Conservation (phyloP, 2,329 filamentous ascomycete species). For the Penicillium frequentans region DNA sequence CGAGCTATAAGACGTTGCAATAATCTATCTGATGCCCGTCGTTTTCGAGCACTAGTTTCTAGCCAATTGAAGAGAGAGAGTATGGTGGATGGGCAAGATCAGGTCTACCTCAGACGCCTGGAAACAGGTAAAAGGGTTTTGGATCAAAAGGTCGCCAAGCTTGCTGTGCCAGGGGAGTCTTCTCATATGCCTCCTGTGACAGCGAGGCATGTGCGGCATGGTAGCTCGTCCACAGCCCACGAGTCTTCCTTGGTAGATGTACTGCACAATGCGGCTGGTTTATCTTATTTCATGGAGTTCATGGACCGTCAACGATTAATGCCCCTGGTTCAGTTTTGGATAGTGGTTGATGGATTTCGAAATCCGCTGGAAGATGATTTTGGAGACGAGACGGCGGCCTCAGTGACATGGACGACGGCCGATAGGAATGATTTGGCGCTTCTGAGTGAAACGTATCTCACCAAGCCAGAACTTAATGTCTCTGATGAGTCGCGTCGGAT, state of each 20-base stretch:
- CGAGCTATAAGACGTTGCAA: constrained; percentile 83
- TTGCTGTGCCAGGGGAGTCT: constrained; percentile 66
- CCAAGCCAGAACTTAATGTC: constrained; percentile 77
- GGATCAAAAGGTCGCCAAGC: constrained; percentile 82
- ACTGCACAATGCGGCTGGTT: constrained; percentile 81
- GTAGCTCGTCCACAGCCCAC: constrained; percentile 62
- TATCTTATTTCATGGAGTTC: constrained; percentile 99
- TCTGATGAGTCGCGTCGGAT: constrained; percentile 66
- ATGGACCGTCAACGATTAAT: constrained; percentile 92
- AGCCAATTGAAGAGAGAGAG: constrained; percentile 88
- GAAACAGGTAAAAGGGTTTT: constrained; percentile 88
- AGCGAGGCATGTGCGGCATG: constrained; percentile 32
- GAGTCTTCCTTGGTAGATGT: constrained; percentile 78
- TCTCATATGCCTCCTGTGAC: constrained; percentile 31
- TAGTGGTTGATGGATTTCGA: constrained; percentile 93
- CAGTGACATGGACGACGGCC: constrained; percentile 74
- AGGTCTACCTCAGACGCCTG: constrained; percentile 80
- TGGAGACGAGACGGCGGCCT: constrained; percentile 65
- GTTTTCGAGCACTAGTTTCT: constrained; percentile 87
- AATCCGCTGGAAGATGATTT: constrained; percentile 88
- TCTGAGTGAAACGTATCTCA: constrained; percentile 87
- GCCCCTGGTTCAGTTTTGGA: constrained; percentile 94
- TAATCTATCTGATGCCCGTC: constrained; percentile 87
- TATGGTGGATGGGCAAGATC: constrained; percentile 74
- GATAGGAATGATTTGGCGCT: constrained; percentile 86